Evolutionary conservation across 129 eudicot species (phyloP), one percentile per base, ranked within the genome.

Genomic region (Gnaphalium uliginosum): DNA sequence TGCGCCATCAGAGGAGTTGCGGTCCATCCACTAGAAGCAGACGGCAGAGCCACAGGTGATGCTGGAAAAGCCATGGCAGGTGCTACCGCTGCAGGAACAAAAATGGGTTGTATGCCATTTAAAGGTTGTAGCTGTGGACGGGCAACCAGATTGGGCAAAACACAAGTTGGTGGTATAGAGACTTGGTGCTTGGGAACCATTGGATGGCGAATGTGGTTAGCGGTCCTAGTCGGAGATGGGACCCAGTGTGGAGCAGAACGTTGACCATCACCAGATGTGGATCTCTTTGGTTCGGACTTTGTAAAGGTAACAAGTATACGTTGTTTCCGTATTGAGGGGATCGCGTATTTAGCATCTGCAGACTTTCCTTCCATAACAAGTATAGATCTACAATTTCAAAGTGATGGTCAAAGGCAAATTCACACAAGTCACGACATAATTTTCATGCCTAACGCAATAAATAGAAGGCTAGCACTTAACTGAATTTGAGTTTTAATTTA

Each of bases 321-420:
- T 66, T 88, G 94, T 79, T 84, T 90, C 35, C 79, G 63, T 23
- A 78, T 58, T 26, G 91, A 79, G 10, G 91, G 91, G 35, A 90
- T 74, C 2, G 96, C 94, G 33, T 88, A 89, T 35, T 69, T 84
- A 73, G 94, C 80, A 41, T 90, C 91, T 5, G 94, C 41, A 0
- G 95, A 88, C 73, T 66, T 85, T 77, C 97, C 97, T 84, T 88
- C 88, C 89, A 88, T 84, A 54, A 86, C 87, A 68, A 91, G 86
- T 81, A 86, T 74, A 24, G 95, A 91, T 79, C 94, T 86, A 66
- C 85, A 76, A 61, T 21, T 61, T 39, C 13, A 69, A 41, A 37
- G 48, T 6, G 8, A 58, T 0, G 39, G 2, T 41, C 17, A 41
- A 35, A 35, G 10, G 7, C 10, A 35, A 6, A 7, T 35, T 35